Percentiles rank a stretch among this genome's conserved stretches.
Conservation (phyloP, 331 rosid genomes). For the Stylosanthes scabra region DNA sequence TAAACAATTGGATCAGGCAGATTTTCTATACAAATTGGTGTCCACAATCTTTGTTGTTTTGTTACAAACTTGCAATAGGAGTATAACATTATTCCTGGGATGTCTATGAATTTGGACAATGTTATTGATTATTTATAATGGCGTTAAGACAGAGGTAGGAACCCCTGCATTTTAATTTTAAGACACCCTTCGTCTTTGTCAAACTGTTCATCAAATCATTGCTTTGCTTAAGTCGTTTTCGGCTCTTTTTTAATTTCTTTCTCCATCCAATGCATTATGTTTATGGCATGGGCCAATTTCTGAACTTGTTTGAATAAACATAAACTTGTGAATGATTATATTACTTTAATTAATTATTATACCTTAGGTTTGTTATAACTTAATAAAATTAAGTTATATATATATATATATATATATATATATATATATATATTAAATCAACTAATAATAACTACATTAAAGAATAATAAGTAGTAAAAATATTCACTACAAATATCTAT, state of each 20-base stretch:
- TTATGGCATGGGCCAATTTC: slow-evolving; percentile 33
- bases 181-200: slow-evolving; percentile 31
- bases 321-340: too few species aligned
- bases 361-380: too few species aligned
- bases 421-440: too few species aligned
- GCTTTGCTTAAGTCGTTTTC: slow-evolving; percentile 45
- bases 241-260: slow-evolving; percentile 4
- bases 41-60: background rate
- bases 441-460: too few species aligned
- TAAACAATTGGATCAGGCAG: background rate
- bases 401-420: too few species aligned
- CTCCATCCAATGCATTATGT: background rate
- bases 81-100: background rate
- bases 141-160: background rate
- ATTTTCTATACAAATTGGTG: background rate
- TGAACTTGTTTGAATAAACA: too few species aligned
- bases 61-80: background rate
- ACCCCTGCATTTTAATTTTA: slow-evolving; percentile 7
- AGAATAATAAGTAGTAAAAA: too few species aligned
- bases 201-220: slow-evolving; percentile 30
- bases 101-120: slow-evolving; percentile 35
- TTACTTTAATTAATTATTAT: too few species aligned
- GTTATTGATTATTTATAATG: background rate
- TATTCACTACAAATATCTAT: too few species aligned
- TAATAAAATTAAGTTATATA: too few species aligned